These are phyloP conservation scores for Dryadomyces quercivorus DNA, from an alignment of 2,329 filamentous ascomycete species.

Conservation along the genomic window DNA sequence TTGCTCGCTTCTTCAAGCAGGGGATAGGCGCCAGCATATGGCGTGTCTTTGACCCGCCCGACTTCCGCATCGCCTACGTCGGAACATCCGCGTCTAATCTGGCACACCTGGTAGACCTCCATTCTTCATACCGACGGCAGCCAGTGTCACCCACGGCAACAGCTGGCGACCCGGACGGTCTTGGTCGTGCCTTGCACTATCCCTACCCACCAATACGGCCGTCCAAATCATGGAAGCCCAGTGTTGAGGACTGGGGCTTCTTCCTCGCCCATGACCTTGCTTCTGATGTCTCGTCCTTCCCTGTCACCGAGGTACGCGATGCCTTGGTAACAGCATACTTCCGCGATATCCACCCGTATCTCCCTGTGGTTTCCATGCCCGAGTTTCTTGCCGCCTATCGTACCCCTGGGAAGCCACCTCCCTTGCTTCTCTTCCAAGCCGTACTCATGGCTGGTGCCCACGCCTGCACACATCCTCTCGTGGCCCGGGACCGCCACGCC, in stretches of 20 bases:
- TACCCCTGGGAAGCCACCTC: conserved; percentile 11
- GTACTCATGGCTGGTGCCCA: conserved; percentile 18
- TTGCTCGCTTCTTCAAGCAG: conserved; percentile 10
- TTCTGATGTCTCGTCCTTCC: conserved; percentile 9
- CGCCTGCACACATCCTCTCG: conserved; percentile 14
- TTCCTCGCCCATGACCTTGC: conserved; percentile 5
- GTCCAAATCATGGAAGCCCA: conserved; percentile 11
- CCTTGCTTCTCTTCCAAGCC: conserved; percentile 17
- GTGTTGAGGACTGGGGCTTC: conserved; percentile 1
- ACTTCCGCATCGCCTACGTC: conserved; percentile 13
- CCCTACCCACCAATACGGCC: conserved; percentile 12
- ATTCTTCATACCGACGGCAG: neutral
- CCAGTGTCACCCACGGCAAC: conserved; percentile 1
- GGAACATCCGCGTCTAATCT: conserved; percentile 11
- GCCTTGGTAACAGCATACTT: conserved; percentile 17
- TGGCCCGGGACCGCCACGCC: conserved; percentile 11
- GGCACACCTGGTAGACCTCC: conserved; percentile 7
- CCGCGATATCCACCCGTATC: conserved; percentile 16
- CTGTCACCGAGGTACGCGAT: conserved; percentile 14
- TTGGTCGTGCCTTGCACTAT: conserved; percentile 8
- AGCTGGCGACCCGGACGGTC: neutral
- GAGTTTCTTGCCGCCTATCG: conserved; percentile 8
- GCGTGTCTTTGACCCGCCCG: conserved; percentile 8
- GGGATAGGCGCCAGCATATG: conserved; percentile 8
- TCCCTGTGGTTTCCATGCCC: conserved; percentile 16